A percentile compares a stretch with the other conserved stretches of the same genome.
These are phyloP conservation scores for Eustoma russellianum DNA, from an alignment of 257 asterid genomes.

Conservation along the genomic window DNA sequence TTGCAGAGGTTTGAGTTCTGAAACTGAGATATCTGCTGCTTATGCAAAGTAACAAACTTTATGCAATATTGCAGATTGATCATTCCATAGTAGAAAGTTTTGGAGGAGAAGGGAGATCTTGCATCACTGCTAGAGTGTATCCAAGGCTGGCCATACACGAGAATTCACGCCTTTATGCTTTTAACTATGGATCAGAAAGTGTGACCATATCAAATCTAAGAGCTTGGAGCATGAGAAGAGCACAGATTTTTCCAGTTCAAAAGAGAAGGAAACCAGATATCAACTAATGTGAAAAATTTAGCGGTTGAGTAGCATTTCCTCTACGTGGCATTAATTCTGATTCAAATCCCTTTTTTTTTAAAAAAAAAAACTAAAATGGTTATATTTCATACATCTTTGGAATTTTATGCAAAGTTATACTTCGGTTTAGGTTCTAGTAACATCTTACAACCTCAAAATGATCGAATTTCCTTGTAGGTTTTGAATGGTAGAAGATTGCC, in stretches of 20 bases:
- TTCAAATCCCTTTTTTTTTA: too few relatives aligned
- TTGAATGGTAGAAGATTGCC: too few relatives aligned
- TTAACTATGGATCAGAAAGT: constrained; percentile 22
- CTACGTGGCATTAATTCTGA: too few relatives aligned
- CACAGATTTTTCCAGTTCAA: constrained; percentile 10
- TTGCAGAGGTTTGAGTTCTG: background rate
- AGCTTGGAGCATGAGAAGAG: constrained; percentile 24
- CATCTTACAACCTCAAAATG: too few relatives aligned
- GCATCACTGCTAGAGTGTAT: constrained; percentile 31
- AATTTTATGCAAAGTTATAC: too few relatives aligned
- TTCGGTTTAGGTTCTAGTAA: too few relatives aligned
- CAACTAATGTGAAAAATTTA: background rate
- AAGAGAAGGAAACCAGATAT: constrained; percentile 8
- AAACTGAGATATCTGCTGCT: background rate
- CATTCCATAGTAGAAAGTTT: constrained; percentile 32
- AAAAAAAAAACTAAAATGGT: too few relatives aligned
- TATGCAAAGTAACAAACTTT: too few relatives aligned
- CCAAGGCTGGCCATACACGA: constrained; percentile 14
- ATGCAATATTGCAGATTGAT: constrained; percentile 19
- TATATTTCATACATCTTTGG: too few relatives aligned
- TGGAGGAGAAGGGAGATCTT: constrained; percentile 26
- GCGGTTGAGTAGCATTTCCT: too few relatives aligned
- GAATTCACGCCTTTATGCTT: constrained; percentile 14
- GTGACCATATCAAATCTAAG: constrained; percentile 12
- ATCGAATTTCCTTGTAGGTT: too few relatives aligned